Conservation (phyloP, 2,329 filamentous ascomycete genomes). For the Paraphaeosphaeria minitans region DNA sequence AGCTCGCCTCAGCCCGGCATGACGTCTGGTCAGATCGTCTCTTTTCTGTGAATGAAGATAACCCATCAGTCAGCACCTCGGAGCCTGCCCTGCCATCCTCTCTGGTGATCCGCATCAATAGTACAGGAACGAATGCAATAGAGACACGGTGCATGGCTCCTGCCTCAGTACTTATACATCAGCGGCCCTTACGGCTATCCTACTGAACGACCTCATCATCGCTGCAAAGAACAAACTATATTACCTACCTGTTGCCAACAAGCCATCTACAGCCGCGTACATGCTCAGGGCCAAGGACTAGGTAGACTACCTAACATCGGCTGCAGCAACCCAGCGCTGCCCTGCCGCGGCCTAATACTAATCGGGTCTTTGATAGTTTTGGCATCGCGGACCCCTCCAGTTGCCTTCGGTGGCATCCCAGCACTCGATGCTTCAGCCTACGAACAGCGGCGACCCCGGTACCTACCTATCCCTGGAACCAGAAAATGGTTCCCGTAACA, state of each 20-base stretch:
- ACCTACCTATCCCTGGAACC: conserved; percentile 23
- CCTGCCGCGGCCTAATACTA: conserved; percentile 36
- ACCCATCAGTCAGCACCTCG: conserved; percentile 25
- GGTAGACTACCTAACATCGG: no score
- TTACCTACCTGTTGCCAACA: background rate
- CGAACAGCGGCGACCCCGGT: conserved; percentile 21
- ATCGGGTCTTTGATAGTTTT: conserved; percentile 44
- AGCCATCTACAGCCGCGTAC: conserved; percentile 1
- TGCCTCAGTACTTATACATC: conserved; percentile 27
- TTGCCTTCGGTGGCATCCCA: conserved; percentile 24
- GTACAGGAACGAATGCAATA: conserved; percentile 23
- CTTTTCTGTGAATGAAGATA: conserved; percentile 12
- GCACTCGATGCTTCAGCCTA: conserved; percentile 30
- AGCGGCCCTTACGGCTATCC: conserved; percentile 19
- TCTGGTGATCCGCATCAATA: conserved; percentile 18
- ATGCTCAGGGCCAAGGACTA: conserved; percentile 14
- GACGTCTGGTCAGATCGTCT: conserved; percentile 13
- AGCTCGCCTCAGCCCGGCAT: conserved; percentile 20
- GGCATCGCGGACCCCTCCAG: conserved; percentile 35
- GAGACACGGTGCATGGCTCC: conserved; percentile 9
- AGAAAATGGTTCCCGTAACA: conserved; percentile 34
- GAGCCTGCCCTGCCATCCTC: conserved; percentile 12
- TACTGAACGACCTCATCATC: background rate
- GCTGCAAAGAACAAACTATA: background rate
- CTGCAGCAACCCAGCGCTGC: conserved; percentile 22